Conservation (phyloP, 2,329 filamentous ascomycete species). For the Xylaria sp. region DNA sequence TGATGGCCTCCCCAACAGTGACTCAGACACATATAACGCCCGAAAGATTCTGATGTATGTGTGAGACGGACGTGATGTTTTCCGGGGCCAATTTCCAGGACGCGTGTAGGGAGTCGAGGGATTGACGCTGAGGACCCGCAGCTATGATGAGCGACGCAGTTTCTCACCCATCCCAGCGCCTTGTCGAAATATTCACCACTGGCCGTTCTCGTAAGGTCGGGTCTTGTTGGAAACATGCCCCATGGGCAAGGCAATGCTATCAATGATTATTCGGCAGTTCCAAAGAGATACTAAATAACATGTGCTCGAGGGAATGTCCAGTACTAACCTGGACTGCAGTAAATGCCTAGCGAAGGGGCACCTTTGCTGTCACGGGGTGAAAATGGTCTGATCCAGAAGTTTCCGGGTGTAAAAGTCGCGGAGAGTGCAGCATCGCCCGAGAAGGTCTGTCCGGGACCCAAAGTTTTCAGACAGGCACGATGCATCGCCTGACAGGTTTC, state of each 20-base stretch:
- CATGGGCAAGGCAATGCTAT: not conserved
- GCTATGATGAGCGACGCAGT: not conserved
- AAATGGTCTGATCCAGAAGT: too few species aligned
- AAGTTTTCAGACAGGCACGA: too few species aligned
- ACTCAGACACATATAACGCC: not conserved
- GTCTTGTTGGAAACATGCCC: not conserved
- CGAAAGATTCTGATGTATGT: not conserved
- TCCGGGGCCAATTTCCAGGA: not conserved
- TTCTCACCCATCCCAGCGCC: not conserved
- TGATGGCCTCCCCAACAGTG: not conserved
- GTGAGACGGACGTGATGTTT: not conserved
- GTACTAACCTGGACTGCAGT: too few species aligned
- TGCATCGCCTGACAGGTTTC: too few species aligned
- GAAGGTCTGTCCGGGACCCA: too few species aligned
- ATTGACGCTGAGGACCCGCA: not conserved
- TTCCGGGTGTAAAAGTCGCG: too few species aligned
- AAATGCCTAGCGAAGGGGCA: too few species aligned
- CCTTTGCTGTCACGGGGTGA: too few species aligned
- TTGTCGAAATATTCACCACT: not conserved
- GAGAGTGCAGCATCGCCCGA: too few species aligned
- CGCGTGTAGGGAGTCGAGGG: not conserved
- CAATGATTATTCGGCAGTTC: too few species aligned
- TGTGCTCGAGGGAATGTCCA: too few species aligned
- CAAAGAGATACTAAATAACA: too few species aligned
- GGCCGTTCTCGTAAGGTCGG: not conserved